These are phyloP conservation scores for Peronospora farinosa DNA, from an alignment of 352 stramenopile genomes.

Conservation along the genomic window DNA sequence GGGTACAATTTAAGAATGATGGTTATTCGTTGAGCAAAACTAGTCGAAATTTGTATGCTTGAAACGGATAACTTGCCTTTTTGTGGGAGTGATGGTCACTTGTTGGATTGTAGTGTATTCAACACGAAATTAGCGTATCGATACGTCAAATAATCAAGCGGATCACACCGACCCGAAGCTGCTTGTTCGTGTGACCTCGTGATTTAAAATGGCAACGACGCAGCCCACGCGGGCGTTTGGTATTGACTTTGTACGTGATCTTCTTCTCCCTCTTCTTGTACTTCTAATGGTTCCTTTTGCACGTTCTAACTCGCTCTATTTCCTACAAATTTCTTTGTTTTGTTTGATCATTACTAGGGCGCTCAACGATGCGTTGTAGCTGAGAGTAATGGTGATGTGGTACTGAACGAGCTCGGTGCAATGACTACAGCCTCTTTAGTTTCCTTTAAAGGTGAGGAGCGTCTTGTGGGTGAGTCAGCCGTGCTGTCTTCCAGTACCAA, in stretches of 20 bases:
- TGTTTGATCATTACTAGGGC: slow-evolving; percentile 30
- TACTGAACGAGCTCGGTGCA: slow-evolving; percentile 84
- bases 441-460: slow-evolving; percentile 84
- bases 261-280: neutral
- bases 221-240: slow-evolving; percentile 49
- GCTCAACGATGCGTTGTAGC: slow-evolving; percentile 76
- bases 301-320: slow-evolving; percentile 1
- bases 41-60: slow-evolving; percentile 2
- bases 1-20: neutral
- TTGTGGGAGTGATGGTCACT: slow-evolving; percentile 22
- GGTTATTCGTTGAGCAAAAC: too few relatives aligned
- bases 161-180: neutral
- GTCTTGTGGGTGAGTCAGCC: slow-evolving; percentile 78
- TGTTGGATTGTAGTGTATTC: slow-evolving; percentile 5
- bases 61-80: too few relatives aligned
- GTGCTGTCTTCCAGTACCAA: slow-evolving; percentile 82
- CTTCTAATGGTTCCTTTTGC: slow-evolving; percentile 2
- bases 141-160: slow-evolving; percentile 23
- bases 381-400: slow-evolving; percentile 62
- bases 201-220: slow-evolving; percentile 24
- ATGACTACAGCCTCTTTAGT: slow-evolving; percentile 85
- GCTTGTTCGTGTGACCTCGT: neutral
- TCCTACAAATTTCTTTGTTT: slow-evolving; percentile 8
- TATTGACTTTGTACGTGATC: slow-evolving; percentile 64
- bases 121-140: slow-evolving; percentile 2